Conservation (phyloP, 441 rosid species). For the Adansonia gregorii region DNA sequence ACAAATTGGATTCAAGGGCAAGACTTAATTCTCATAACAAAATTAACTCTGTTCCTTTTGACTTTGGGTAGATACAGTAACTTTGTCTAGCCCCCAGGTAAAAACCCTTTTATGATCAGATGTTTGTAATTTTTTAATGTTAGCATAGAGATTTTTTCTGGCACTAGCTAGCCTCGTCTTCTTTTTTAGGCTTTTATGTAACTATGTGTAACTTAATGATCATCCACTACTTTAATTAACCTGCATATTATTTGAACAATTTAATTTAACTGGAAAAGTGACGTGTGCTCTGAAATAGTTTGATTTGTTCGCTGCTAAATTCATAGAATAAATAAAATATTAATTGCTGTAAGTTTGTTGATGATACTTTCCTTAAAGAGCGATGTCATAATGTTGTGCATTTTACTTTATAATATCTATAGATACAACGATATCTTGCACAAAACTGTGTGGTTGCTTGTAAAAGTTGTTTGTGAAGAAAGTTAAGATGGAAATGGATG, state of each 20-base stretch:
- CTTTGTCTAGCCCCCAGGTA: no score
- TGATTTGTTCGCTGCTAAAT: not conserved
- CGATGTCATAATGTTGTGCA: constrained; percentile 21
- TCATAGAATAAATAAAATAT: not conserved
- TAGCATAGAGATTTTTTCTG: not conserved
- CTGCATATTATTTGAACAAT: not conserved
- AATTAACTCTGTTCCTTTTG: no score
- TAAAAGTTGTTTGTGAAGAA: constrained; percentile 87
- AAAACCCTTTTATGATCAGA: not conserved
- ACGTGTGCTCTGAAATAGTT: not conserved
- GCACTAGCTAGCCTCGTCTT: not conserved
- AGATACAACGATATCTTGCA: constrained; percentile 80
- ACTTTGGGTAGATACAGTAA: no score
- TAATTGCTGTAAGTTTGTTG: not conserved
- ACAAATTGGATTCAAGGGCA: constrained; percentile 92
- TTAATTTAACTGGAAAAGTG: not conserved
- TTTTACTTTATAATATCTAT: constrained; percentile 25
- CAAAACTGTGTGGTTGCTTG: constrained; percentile 97
- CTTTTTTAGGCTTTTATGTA: not conserved
- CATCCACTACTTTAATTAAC: not conserved
- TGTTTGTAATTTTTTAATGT: not conserved
- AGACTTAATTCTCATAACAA: constrained; percentile 42
- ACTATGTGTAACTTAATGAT: not conserved
- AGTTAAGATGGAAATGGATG: constrained; percentile 45
- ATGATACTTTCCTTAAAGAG: constrained; percentile 13